These are phyloP conservation scores for Paramyrothecium sp. DNA, from an alignment of 2,329 filamentous ascomycete genomes.

Conservation along the genomic window DNA sequence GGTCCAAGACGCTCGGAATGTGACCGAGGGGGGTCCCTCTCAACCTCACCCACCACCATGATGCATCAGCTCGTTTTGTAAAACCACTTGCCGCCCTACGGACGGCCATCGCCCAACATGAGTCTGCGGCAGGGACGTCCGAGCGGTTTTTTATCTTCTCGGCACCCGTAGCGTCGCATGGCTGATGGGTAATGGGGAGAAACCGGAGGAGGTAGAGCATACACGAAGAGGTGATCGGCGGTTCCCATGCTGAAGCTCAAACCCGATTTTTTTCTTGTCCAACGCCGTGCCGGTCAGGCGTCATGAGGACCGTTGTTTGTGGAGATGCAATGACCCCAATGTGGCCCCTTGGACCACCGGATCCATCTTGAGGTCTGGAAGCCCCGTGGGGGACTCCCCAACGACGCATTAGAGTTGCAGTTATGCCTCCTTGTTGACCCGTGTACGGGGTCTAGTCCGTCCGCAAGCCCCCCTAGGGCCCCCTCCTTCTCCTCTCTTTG, in stretches of 20 bases:
- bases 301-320: neutral
- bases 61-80: too few relatives aligned
- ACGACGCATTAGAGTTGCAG: neutral
- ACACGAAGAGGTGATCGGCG: too few relatives aligned
- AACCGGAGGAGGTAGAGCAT: too few relatives aligned
- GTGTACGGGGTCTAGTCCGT: neutral
- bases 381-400: neutral
- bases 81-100: too few relatives aligned
- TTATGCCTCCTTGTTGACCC: neutral
- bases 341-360: neutral
- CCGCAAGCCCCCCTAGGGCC: neutral
- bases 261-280: too few relatives aligned
- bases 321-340: neutral
- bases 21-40: too few relatives aligned
- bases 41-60: too few relatives aligned
- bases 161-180: neutral
- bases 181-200: neutral
- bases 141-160: neutral
- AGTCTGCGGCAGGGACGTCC: neutral
- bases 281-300: neutral
- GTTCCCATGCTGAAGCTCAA: too few relatives aligned
- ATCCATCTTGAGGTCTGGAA: neutral
- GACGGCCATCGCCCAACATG: too few relatives aligned
- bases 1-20: too few relatives aligned
- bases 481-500: neutral